Percentiles rank a stretch among this genome's conserved stretches.
Evolutionary conservation across 768 basidiomycete genomes (phyloP).

Genomic region (Dioszegia aurantiaca): DNA sequence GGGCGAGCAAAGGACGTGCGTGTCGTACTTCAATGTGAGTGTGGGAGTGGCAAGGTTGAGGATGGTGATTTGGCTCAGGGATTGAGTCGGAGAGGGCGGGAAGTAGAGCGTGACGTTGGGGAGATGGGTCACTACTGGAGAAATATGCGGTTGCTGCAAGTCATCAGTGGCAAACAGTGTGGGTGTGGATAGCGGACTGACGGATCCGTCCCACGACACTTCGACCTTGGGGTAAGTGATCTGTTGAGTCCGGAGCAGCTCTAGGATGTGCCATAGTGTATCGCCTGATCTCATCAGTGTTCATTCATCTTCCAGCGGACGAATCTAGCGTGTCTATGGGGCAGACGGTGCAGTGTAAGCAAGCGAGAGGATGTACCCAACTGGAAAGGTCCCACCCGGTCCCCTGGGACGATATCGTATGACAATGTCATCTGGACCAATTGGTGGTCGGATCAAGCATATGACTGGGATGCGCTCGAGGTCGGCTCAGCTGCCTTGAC

Average conservation of each 20-base stretch:
- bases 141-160: slow-evolving; percentile 7
- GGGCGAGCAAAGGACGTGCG: slow-evolving; percentile 24
- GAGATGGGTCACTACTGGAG: slow-evolving; percentile 37
- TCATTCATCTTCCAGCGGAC: too few relatives aligned
- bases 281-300: slow-evolving; percentile 39
- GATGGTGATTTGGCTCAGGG: slow-evolving; percentile 29
- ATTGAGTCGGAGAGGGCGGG: slow-evolving; percentile 33
- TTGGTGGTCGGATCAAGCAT: too few relatives aligned
- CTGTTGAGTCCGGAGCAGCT: slow-evolving; percentile 36
- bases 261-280: slow-evolving; percentile 46
- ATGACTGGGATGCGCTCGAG: background rate
- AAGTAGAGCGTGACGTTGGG: slow-evolving; percentile 40
- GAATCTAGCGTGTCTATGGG: too few relatives aligned
- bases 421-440: slow-evolving; percentile 22
- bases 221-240: slow-evolving; percentile 41
- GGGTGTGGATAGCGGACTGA: slow-evolving; percentile 17
- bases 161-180: background rate
- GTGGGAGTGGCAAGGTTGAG: slow-evolving; percentile 6
- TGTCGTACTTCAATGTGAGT: slow-evolving; percentile 29
- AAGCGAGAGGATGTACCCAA: too few relatives aligned
- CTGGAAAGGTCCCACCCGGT: slow-evolving; percentile 39
- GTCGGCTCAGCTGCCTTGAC: background rate
- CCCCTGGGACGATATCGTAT: slow-evolving; percentile 37
- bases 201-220: slow-evolving; percentile 44
- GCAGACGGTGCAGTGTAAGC: too few relatives aligned